phyloP scores from a whole-genome alignment of 1,284 basidiomycete species.

The Moniliophthora roreri region DNA sequence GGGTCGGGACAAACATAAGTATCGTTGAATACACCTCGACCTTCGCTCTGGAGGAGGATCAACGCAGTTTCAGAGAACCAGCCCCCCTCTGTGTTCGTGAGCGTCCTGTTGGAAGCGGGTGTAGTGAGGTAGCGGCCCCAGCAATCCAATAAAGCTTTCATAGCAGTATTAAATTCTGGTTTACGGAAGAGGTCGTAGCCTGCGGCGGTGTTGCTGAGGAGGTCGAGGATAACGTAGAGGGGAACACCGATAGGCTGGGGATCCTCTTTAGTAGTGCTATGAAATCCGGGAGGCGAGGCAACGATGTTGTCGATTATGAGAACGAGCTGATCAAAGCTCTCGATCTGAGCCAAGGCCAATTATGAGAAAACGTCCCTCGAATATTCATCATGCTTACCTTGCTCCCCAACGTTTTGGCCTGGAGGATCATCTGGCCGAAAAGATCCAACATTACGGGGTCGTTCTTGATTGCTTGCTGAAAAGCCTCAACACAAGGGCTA shows the following conservation, averaged over 20 bases:
- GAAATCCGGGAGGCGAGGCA: not conserved
- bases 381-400: no score
- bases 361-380: constrained; percentile 7
- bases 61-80: not conserved
- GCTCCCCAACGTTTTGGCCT: no score
- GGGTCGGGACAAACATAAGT: no score
- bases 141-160: not conserved
- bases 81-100: not conserved
- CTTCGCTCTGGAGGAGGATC: not conserved
- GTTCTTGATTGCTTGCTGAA: constrained; percentile 35
- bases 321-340: constrained; percentile 44
- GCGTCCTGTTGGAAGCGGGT: not conserved
- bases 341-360: constrained; percentile 27
- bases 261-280: constrained; percentile 10
- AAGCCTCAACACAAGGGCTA: constrained; percentile 36
- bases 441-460: constrained; percentile 29
- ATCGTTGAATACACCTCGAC: no score
- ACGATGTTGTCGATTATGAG: constrained; percentile 20
- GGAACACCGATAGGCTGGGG: not conserved
- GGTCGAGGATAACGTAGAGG: not conserved
- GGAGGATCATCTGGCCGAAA: not conserved
- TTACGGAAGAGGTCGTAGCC: not conserved
- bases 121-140: not conserved
- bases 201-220: not conserved
- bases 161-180: not conserved